These are phyloP conservation scores for Botryotinia convoluta DNA, from an alignment of 2,329 filamentous ascomycete species.

Conservation along the genomic window DNA sequence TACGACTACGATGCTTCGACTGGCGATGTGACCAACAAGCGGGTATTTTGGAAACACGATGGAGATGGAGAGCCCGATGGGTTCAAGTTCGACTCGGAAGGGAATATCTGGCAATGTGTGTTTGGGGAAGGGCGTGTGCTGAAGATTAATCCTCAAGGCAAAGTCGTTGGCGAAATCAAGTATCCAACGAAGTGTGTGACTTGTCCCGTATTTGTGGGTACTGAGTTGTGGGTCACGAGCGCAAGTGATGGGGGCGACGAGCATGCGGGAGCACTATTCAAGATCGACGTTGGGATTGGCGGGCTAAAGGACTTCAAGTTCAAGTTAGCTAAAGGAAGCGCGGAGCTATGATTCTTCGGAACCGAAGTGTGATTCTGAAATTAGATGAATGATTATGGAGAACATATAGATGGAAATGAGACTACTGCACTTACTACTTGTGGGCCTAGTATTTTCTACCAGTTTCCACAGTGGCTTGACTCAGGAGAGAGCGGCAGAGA, in stretches of 20 bases:
- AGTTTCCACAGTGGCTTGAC: not conserved
- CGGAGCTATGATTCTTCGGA: constrained; percentile 10
- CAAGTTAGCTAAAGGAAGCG: constrained; percentile 40
- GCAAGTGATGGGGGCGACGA: constrained; percentile 64
- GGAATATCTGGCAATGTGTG: constrained; percentile 86
- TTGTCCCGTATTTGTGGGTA: constrained; percentile 76
- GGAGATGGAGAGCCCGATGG: constrained; percentile 73
- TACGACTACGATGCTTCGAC: constrained; percentile 69
- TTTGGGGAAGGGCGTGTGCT: constrained; percentile 76
- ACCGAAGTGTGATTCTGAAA: not conserved
- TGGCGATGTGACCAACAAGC: constrained; percentile 64
- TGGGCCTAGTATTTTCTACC: too few relatives aligned
- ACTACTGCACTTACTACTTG: not conserved
- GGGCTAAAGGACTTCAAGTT: constrained; percentile 65
- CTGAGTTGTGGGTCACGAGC: constrained; percentile 74
- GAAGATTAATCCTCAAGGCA: constrained; percentile 63
- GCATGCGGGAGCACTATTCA: constrained; percentile 70
- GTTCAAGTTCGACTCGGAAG: constrained; percentile 77
- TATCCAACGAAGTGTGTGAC: constrained; percentile 78
- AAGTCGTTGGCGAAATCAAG: constrained; percentile 69
- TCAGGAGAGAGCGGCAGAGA: not conserved
- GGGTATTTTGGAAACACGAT: constrained; percentile 66
- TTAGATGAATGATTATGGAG: not conserved
- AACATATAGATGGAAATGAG: not conserved
- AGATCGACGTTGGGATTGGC: constrained; percentile 70